Evolutionary conservation across 2,329 filamentous ascomycete species (phyloP).

Genomic region (Boeremia exigua): DNA sequence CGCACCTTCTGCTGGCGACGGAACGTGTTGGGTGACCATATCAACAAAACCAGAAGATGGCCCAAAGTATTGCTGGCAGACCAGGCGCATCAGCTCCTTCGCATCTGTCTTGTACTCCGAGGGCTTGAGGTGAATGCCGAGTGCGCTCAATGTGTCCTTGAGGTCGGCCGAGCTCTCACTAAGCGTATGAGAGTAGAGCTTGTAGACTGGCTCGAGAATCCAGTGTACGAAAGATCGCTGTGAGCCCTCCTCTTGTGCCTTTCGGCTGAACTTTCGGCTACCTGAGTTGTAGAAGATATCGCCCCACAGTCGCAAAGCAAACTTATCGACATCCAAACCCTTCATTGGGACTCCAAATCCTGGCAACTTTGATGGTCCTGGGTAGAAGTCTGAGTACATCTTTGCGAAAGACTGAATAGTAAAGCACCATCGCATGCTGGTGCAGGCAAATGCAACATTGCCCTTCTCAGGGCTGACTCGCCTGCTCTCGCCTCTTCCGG

Average conservation of each 20-base stretch:
- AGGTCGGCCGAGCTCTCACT: conserved; percentile 87
- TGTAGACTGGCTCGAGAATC: conserved; percentile 95
- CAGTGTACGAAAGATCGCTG: conserved; percentile 93
- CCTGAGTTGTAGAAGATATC: conserved; percentile 94
- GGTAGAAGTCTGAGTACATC: conserved; percentile 92
- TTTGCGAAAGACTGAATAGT: conserved; percentile 92
- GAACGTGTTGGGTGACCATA: conserved; percentile 89
- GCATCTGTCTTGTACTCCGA: conserved; percentile 91
- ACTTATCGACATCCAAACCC: conserved; percentile 75
- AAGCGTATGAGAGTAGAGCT: conserved; percentile 93
- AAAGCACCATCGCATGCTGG: conserved; percentile 95
- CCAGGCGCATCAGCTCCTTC: conserved; percentile 83
- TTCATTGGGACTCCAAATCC: conserved; percentile 45
- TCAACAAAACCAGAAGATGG: conserved; percentile 89
- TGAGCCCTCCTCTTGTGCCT: conserved; percentile 78
- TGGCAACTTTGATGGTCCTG: conserved; percentile 55
- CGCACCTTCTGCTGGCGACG: conserved; percentile 81
- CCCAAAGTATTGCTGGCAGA: conserved; percentile 96
- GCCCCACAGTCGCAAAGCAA: conserved; percentile 87
- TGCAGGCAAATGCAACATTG: conserved; percentile 96
- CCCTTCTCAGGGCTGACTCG: conserved; percentile 94
- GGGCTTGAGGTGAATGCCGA: conserved; percentile 88
- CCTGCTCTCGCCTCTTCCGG: conserved; percentile 77
- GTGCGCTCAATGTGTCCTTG: conserved; percentile 74
- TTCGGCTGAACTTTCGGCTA: conserved; percentile 90